Conservation (phyloP, 116 monocot genomes). For the Cymodocea nodosa region DNA sequence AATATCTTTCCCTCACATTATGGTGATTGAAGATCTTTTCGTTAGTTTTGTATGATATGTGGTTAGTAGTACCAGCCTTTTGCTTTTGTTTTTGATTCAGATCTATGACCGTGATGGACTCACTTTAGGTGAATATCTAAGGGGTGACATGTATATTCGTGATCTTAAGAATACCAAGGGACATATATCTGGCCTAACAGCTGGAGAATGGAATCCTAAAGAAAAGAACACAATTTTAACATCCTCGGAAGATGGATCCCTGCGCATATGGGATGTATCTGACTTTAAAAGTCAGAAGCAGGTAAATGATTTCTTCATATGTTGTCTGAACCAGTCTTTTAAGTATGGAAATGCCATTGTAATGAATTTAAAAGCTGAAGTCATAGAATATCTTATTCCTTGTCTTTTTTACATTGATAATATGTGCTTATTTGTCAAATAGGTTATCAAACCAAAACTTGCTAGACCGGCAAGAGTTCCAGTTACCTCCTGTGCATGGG, state of each 20-base stretch:
- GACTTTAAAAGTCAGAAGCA: slow-evolving; percentile 93
- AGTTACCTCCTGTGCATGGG: slow-evolving; percentile 91
- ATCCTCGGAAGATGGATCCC: slow-evolving; percentile 95
- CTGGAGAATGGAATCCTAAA: slow-evolving; percentile 97
- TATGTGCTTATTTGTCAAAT: slow-evolving; percentile 6
- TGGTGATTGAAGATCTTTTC: not conserved
- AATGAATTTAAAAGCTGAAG: not conserved
- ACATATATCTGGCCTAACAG: slow-evolving; percentile 88
- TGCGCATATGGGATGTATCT: slow-evolving; percentile 94
- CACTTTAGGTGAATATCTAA: slow-evolving; percentile 88
- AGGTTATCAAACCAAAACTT: slow-evolving; percentile 99
- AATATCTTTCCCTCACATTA: not conserved
- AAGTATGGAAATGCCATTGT: not conserved
- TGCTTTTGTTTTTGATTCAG: slow-evolving; percentile 24
- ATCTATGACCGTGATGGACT: slow-evolving; percentile 97
- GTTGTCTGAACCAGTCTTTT: not conserved
- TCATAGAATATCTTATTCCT: not conserved
- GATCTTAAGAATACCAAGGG: slow-evolving; percentile 98
- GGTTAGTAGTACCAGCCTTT: too few species aligned
- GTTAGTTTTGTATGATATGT: too few species aligned
- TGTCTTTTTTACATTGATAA: too few species aligned
- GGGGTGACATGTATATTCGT: slow-evolving; percentile 99
- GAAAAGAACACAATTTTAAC: slow-evolving; percentile 82
- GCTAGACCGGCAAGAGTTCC: slow-evolving; percentile 65
- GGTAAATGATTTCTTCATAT: slow-evolving; percentile 3